phyloP scores from a whole-genome alignment of 1,139 yeast genomes.

The Candida labiduridarum region DNA sequence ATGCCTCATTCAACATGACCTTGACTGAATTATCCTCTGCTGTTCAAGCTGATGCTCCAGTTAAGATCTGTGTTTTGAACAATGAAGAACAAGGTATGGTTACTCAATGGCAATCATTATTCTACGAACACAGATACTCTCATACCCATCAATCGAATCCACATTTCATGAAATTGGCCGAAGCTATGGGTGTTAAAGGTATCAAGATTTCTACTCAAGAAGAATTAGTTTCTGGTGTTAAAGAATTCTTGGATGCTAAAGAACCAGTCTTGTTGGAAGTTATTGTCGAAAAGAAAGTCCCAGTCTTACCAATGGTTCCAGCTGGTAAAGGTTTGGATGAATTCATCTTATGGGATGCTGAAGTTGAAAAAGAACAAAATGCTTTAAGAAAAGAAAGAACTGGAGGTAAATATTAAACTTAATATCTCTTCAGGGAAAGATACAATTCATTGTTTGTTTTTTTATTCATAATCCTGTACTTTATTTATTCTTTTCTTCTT shows the following conservation, averaged over 20 bases:
- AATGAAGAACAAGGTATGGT: slow-evolving; percentile 99
- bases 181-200: slow-evolving; percentile 90
- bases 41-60: slow-evolving; percentile 89
- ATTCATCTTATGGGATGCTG: slow-evolving; percentile 82
- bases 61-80: slow-evolving; percentile 84
- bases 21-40: slow-evolving; percentile 91
- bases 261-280: slow-evolving; percentile 94
- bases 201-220: slow-evolving; percentile 70
- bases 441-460: no score
- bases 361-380: slow-evolving; percentile 72
- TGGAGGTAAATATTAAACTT: slow-evolving; percentile 48
- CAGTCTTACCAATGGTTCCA: slow-evolving; percentile 98
- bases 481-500: background rate
- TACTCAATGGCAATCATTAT: slow-evolving; percentile 97
- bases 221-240: slow-evolving; percentile 59
- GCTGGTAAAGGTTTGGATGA: slow-evolving; percentile 95
- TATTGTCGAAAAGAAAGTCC: slow-evolving; percentile 90
- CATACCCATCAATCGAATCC: slow-evolving; percentile 97
- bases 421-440: background rate
- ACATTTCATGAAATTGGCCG: slow-evolving; percentile 88
- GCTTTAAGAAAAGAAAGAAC: slow-evolving; percentile 64
- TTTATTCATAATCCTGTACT: background rate
- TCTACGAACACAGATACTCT: slow-evolving; percentile 94
- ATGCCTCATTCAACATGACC: slow-evolving; percentile 98
- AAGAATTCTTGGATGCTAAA: slow-evolving; percentile 70